These are phyloP conservation scores for Alternaria sp. DNA, from an alignment of 2,329 filamentous ascomycete species.

Conservation along the genomic window DNA sequence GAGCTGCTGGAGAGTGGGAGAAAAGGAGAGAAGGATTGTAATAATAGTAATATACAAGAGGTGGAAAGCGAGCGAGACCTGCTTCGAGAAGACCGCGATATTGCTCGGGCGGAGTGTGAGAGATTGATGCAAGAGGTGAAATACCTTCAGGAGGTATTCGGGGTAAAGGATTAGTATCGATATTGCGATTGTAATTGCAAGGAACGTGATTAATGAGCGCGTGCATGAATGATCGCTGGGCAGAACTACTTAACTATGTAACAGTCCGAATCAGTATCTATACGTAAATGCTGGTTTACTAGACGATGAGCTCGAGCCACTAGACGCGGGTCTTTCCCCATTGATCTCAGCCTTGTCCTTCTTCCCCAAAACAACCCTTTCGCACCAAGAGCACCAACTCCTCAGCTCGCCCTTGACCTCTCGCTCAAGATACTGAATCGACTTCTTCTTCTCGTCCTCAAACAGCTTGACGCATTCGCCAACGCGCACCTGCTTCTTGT, in stretches of 20 bases:
- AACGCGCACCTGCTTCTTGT: conserved; percentile 80
- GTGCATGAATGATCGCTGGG: background rate
- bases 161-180: too few relatives aligned
- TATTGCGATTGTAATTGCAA: too few relatives aligned
- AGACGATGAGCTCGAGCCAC: conserved; percentile 24
- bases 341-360: conserved; percentile 47
- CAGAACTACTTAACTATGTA: background rate
- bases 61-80: too few relatives aligned
- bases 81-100: too few relatives aligned
- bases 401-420: conserved; percentile 73
- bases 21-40: background rate
- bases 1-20: background rate
- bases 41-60: too few relatives aligned
- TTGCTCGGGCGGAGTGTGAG: background rate
- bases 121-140: background rate
- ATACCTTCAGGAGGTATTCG: background rate
- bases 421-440: conserved; percentile 66
- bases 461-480: conserved; percentile 86
- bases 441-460: conserved; percentile 62
- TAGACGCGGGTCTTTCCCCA: conserved; percentile 22
- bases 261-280: background rate
- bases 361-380: conserved; percentile 70
- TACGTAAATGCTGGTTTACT: conserved; percentile 5
- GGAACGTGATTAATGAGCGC: too few relatives aligned
- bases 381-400: conserved; percentile 95